These are phyloP conservation scores for Lactarius hatsudake DNA, from an alignment of 768 basidiomycete genomes.

Conservation along the genomic window DNA sequence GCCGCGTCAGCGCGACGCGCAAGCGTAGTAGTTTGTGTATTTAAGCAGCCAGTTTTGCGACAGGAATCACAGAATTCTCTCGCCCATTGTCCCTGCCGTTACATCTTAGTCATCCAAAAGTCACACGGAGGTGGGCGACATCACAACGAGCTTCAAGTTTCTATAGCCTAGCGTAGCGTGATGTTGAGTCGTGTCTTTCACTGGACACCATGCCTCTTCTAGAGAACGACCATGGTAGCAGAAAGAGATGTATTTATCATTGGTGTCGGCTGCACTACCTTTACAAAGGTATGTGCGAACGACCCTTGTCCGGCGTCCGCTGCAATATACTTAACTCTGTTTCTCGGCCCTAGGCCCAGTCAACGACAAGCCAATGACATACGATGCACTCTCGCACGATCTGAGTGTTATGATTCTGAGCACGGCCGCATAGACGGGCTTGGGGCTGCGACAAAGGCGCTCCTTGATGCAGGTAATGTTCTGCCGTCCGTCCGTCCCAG, in stretches of 20 bases:
- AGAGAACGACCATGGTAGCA: constrained; percentile 5
- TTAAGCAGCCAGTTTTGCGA: too few relatives aligned
- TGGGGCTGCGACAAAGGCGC: constrained; percentile 82
- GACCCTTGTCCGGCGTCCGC: too few relatives aligned
- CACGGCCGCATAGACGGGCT: constrained; percentile 59
- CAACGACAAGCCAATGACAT: constrained; percentile 38
- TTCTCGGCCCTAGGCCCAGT: constrained; percentile 52
- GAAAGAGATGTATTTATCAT: constrained; percentile 49
- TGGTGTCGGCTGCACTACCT: constrained; percentile 47
- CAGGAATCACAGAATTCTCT: too few relatives aligned
- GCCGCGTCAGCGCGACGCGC: too few relatives aligned
- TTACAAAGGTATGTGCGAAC: constrained; percentile 63
- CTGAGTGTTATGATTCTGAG: not conserved
- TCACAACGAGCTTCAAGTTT: too few relatives aligned
- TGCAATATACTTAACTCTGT: not conserved
- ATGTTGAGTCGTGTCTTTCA: too few relatives aligned
- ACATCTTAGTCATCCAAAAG: too few relatives aligned
- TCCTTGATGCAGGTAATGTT: constrained; percentile 71
- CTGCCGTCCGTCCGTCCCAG: not conserved
- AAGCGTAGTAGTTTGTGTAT: too few relatives aligned
- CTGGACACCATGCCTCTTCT: too few relatives aligned
- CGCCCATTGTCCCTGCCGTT: too few relatives aligned
- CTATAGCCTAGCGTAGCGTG: too few relatives aligned
- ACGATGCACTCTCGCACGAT: constrained; percentile 29
- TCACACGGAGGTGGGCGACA: too few relatives aligned